These are phyloP conservation scores for Aegilops sharonensis DNA, from an alignment of 176 grass and related monocot species.

Conservation along the genomic window DNA sequence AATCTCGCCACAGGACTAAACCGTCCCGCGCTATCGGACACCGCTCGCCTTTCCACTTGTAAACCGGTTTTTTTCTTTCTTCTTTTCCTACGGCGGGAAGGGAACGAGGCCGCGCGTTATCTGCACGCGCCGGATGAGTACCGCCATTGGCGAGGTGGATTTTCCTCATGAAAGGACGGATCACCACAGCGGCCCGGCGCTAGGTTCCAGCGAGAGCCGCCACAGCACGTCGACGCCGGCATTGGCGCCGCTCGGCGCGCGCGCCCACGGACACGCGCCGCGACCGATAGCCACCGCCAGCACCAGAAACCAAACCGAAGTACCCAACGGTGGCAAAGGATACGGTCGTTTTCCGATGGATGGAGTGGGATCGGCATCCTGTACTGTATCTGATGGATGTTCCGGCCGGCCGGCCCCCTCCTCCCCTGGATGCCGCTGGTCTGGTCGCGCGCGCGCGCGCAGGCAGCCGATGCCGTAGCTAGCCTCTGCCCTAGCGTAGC, in stretches of 20 bases:
- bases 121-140: neutral
- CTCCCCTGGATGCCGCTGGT: neutral
- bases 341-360: neutral
- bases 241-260: too few species aligned
- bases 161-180: neutral
- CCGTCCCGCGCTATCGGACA: constrained; percentile 8
- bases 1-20: neutral
- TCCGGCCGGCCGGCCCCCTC: too few species aligned
- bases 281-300: neutral
- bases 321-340: neutral
- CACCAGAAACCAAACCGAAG: neutral
- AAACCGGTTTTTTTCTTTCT: neutral
- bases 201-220: neutral
- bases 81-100: neutral
- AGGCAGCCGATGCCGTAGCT: neutral
- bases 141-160: neutral
- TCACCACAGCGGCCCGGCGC: neutral
- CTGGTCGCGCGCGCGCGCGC: too few species aligned
- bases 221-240: neutral
- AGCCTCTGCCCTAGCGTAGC: neutral
- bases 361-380: neutral
- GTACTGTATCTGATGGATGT: neutral
- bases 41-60: constrained; percentile 30
- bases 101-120: neutral
- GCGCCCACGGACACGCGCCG: neutral